Conservation (phyloP, 306 rosid genomes). For the Trifolium pratense region DNA sequence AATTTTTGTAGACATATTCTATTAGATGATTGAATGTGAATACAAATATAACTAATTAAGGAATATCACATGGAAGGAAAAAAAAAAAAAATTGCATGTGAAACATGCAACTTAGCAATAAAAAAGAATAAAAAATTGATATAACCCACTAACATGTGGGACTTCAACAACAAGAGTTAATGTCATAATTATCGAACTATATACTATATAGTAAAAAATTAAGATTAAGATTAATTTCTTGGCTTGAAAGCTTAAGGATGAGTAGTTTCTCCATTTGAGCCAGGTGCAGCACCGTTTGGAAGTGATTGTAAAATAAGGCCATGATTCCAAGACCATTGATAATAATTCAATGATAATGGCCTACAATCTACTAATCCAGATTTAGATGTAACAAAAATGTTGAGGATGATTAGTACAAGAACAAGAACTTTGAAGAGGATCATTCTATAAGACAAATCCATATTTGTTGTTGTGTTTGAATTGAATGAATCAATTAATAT, state of each 20-base stretch:
- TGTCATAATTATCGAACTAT: not conserved
- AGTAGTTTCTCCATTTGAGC: not conserved
- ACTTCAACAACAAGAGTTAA: not conserved
- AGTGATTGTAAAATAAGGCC: constrained; percentile 42
- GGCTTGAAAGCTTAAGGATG: constrained; percentile 30
- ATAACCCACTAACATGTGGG: not conserved
- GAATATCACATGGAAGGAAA: too few relatives aligned
- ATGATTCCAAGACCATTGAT: constrained; percentile 30
- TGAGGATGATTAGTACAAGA: constrained; percentile 21
- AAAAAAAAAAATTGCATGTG: constrained; percentile 15
- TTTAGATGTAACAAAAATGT: constrained; percentile 25
- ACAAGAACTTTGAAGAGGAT: constrained; percentile 21
- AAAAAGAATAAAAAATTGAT: not conserved
- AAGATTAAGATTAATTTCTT: not conserved
- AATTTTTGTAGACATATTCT: not conserved
- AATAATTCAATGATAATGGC: constrained; percentile 35
- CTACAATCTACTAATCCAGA: constrained; percentile 38
- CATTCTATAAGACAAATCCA: constrained; percentile 34
- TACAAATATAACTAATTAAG: constrained; percentile 6
- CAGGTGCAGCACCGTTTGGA: constrained; percentile 13
- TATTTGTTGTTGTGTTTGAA: not conserved
- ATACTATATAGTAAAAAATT: not conserved
- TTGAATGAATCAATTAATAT: not conserved
- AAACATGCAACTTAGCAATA: constrained; percentile 13
- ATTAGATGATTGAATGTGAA: constrained; percentile 19